These are phyloP conservation scores for Aspergillus nanangensis DNA, from an alignment of 495 filamentous ascomycete species.

Conservation along the genomic window DNA sequence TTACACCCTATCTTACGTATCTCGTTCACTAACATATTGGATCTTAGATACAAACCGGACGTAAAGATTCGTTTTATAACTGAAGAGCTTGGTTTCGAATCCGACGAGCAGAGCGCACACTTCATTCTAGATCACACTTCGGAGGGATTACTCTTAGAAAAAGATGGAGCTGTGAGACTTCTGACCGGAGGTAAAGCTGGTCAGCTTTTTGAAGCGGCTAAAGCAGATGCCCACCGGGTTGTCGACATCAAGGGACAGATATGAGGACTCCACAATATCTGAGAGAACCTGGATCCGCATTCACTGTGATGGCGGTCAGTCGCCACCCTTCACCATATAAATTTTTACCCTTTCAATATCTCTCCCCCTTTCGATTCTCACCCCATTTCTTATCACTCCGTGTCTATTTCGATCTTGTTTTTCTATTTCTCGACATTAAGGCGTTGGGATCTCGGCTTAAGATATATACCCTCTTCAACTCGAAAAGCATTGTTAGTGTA, in stretches of 20 bases:
- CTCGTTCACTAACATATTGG: slow-evolving; percentile 19
- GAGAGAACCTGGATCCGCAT: background rate
- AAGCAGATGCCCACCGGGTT: slow-evolving; percentile 66
- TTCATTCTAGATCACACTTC: slow-evolving; percentile 79
- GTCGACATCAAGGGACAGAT: slow-evolving; percentile 98
- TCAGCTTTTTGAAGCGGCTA: slow-evolving; percentile 66
- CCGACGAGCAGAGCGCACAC: slow-evolving; percentile 81
- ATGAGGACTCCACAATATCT: slow-evolving; percentile 29
- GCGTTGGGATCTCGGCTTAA: slow-evolving; percentile 1
- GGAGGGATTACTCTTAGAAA: slow-evolving; percentile 73
- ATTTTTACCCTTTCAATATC: slow-evolving; percentile 4
- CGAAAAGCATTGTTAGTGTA: slow-evolving; percentile 10
- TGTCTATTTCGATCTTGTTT: slow-evolving; percentile 9
- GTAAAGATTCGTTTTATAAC: slow-evolving; percentile 87
- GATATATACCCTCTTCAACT: slow-evolving; percentile 17
- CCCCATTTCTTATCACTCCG: slow-evolving; percentile 3
- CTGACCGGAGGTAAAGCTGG: slow-evolving; percentile 67
- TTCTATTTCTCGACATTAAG: slow-evolving; percentile 1
- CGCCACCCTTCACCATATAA: too few relatives aligned
- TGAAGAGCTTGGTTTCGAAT: slow-evolving; percentile 93
- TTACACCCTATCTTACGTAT: background rate
- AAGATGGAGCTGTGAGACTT: slow-evolving; percentile 65
- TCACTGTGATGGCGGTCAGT: background rate
- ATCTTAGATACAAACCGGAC: slow-evolving; percentile 77
- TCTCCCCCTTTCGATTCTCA: slow-evolving; percentile 5